phyloP scores from a whole-genome alignment of 2,329 filamentous ascomycete genomes.

The Fusarium sp. region DNA sequence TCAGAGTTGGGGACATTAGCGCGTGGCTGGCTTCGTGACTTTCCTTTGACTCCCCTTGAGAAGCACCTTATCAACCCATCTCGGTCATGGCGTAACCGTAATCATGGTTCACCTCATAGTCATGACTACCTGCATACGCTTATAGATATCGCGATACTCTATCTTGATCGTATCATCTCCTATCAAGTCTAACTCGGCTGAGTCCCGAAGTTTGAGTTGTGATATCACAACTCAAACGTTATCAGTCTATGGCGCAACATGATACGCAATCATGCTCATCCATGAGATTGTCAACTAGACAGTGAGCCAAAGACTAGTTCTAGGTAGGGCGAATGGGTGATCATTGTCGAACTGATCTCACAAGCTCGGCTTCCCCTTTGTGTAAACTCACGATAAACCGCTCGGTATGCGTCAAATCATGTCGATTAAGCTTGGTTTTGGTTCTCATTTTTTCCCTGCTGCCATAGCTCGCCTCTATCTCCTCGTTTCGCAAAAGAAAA shows the following conservation, averaged over 20 bases:
- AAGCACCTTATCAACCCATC: neutral
- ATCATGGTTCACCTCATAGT: neutral
- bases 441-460: constrained; percentile 11
- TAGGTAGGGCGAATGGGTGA: neutral
- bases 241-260: constrained; percentile 10
- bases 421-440: constrained; percentile 33
- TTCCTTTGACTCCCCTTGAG: neutral
- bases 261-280: neutral
- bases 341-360: neutral
- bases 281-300: neutral
- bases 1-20: neutral
- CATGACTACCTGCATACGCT: neutral
- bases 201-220: neutral
- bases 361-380: neutral
- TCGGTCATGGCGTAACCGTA: neutral
- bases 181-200: neutral
- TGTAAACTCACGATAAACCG: neutral
- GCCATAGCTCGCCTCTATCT: constrained; percentile 18
- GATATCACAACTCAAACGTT: neutral
- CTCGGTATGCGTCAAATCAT: constrained; percentile 8
- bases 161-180: neutral
- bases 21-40: neutral
- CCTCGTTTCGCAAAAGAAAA: constrained; percentile 21
- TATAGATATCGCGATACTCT: neutral
- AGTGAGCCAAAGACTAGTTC: neutral